Evolutionary conservation across 2,329 filamentous ascomycete genomes (phyloP).

Genomic region (Chaetomium globosum): DNA sequence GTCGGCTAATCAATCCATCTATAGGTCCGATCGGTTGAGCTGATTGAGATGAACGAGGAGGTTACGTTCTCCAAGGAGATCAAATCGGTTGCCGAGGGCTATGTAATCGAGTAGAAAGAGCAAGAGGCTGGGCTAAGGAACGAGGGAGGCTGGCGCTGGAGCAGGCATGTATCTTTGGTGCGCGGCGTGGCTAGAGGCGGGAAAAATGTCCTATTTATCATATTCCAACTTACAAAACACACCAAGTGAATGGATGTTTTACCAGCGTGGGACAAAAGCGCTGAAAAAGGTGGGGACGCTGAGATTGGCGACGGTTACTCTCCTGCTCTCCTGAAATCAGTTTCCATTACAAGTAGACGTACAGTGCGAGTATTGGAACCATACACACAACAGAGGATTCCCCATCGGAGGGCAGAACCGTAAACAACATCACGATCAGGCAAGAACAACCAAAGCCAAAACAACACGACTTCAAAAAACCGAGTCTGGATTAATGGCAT

Average conservation of each 20-base stretch:
- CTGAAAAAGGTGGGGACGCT: no score
- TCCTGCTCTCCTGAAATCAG: background rate
- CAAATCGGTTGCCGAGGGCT: constrained; percentile 74
- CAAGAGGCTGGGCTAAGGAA: background rate
- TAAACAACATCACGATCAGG: background rate
- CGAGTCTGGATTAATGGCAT: background rate
- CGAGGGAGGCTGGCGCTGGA: constrained; percentile 14
- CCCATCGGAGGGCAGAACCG: background rate
- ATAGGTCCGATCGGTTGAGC: constrained; percentile 67
- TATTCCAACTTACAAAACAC: background rate
- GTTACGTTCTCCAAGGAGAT: constrained; percentile 82
- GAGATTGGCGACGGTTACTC: no score
- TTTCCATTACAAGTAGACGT: background rate
- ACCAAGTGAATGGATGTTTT: background rate
- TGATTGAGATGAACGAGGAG: constrained; percentile 75
- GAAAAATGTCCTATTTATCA: constrained; percentile 15
- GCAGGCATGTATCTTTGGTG: constrained; percentile 24
- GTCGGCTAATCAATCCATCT: constrained; percentile 36
- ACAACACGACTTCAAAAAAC: background rate
- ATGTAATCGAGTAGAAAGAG: constrained; percentile 67
- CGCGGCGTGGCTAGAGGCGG: constrained; percentile 26
- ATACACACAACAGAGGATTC: background rate
- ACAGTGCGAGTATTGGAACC: constrained; percentile 16
- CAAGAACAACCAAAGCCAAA: constrained; percentile 15
- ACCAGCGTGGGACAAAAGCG: no score